Evolutionary conservation across 2,329 filamentous ascomycete species (phyloP).

Genomic region (Ceratocystis lukuohia): DNA sequence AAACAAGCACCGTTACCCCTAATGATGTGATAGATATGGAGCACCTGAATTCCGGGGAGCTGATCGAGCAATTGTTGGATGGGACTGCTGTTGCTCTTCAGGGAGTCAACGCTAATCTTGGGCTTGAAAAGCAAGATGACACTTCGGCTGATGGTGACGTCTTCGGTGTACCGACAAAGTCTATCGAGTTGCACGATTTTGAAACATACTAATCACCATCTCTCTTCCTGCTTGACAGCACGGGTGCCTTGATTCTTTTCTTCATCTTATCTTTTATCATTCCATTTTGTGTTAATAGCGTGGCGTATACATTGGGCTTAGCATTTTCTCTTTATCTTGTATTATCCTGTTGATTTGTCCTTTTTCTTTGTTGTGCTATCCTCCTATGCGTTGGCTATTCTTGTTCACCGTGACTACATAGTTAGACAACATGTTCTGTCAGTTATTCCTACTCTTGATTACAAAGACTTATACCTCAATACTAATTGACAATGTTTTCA

Average conservation of each 20-base stretch:
- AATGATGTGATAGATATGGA: slow-evolving; percentile 10
- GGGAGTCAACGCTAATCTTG: slow-evolving; percentile 3
- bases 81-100: slow-evolving; percentile 4
- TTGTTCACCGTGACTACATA: background rate
- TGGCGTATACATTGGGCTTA: slow-evolving; percentile 8
- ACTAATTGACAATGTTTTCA: too few relatives aligned
- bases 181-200: slow-evolving; percentile 9
- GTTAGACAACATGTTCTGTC: background rate
- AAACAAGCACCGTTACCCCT: slow-evolving; percentile 16
- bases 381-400: background rate
- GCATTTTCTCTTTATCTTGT: slow-evolving; percentile 1
- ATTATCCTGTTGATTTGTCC: slow-evolving; percentile 1
- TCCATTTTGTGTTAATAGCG: slow-evolving; percentile 10
- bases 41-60: background rate
- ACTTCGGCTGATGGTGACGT: slow-evolving; percentile 14
- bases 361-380: background rate
- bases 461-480: background rate
- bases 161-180: slow-evolving; percentile 11
- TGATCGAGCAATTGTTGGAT: slow-evolving; percentile 7
- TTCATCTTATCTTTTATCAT: background rate
- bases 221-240: background rate
- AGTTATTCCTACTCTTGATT: background rate
- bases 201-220: slow-evolving; percentile 10
- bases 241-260: background rate
- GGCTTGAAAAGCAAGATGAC: slow-evolving; percentile 3